Evolutionary conservation across 345 rosid genomes (phyloP), one percentile per base, ranked within the genome.

Genomic region (Geranium rotundifolium): DNA sequence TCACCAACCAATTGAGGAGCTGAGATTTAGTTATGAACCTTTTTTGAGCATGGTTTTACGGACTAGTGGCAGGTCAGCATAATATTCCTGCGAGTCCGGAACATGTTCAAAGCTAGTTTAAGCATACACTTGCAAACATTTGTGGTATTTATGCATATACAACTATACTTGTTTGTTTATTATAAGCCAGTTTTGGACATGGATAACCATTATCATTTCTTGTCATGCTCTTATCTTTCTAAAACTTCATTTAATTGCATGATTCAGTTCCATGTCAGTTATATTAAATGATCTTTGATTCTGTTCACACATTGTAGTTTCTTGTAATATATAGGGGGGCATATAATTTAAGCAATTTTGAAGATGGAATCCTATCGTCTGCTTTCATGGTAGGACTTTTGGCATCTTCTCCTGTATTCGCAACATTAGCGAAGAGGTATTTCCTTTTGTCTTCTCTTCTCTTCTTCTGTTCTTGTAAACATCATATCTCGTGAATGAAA

Each of bases 361-460:
- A 92, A 74, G 98, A 92, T 75, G 98, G 98, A 74, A 63, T 79
- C 68, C 70, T 89, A 34, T 89, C 98, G 65, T 92, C 98, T 67
- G 98, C 96, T 71, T 92, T 89, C 76, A 83, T 92, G 97, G 98
- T 92, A 74, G 98, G 98, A 56, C 88, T 92, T 73, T 91, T 92
- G 61, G 77, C 87, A 65, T 84, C 93, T 59, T 87, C 93, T 80
- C 98, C 98, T 39, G 77, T 87, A 67, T 92, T 92, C 85, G 98
- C 98, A 61, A 79, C 93, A 13, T 57, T 83, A 64, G 88, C 98
- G 46, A 92, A 87, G 77, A 85, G 91, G 98, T 89, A 71, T 62
- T 57, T 46, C 27, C 41, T 39, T 69, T 54, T 46, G 19, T 10
- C 7, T 19, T 15, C 1, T 13, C 50, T 23, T 54, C 2, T 60